These are phyloP conservation scores for Chamaecyparis obtusa DNA, from an alignment of 75 land plant genomes.

Conservation along the genomic window DNA sequence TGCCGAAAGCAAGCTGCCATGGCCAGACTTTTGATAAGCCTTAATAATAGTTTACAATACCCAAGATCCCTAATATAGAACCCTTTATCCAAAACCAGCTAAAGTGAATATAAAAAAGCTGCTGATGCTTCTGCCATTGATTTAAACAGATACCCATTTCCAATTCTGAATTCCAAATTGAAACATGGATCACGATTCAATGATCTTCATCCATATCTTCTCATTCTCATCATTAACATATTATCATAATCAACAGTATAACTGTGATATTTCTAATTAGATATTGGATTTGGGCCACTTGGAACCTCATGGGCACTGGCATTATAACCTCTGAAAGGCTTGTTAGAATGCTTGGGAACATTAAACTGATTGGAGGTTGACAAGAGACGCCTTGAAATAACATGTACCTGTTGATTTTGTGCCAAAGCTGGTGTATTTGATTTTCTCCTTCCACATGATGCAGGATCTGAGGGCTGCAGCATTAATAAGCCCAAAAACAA, in stretches of 20 bases:
- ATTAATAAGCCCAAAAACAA: slow-evolving; percentile 1
- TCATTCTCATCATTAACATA: neutral
- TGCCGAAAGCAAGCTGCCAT: neutral
- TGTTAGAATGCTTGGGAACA: neutral
- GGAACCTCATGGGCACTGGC: slow-evolving; percentile 14
- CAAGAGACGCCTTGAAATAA: neutral
- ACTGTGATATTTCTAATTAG: neutral
- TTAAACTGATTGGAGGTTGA: neutral
- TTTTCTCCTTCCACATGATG: neutral
- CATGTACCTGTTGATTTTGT: neutral
- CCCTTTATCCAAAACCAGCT: neutral
- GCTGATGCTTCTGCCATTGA: neutral
- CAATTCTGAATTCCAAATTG: neutral
- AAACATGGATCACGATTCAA: neutral
- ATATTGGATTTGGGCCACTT: slow-evolving; percentile 14
- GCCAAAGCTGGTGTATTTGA: neutral
- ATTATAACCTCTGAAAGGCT: neutral
- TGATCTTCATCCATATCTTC: neutral
- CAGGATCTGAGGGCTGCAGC: neutral
- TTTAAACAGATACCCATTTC: neutral
- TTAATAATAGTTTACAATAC: neutral
- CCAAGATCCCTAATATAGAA: neutral
- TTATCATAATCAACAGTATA: neutral
- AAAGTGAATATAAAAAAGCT: neutral
- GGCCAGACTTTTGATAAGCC: neutral